A percentile compares a stretch with the other conserved stretches of the same genome.
Conservation (phyloP, 108 stramenopile species). For the Cyclotella sp. region DNA sequence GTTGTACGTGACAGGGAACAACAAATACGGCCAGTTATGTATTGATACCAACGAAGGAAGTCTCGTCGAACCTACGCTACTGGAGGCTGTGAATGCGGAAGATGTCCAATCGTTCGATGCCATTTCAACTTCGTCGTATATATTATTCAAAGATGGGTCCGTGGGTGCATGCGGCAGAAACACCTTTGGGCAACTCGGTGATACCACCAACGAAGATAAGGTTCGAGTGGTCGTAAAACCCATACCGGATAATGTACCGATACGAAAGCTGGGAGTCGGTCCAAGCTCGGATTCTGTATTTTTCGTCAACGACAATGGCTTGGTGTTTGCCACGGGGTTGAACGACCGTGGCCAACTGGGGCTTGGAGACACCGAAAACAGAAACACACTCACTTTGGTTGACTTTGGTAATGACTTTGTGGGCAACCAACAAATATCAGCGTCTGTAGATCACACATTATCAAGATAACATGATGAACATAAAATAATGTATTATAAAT, state of each 20-base stretch:
- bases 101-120: constrained; percentile 41
- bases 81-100: constrained; percentile 22
- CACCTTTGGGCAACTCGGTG: constrained; percentile 53
- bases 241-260: constrained; percentile 20
- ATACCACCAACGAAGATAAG: constrained; percentile 44
- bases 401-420: constrained; percentile 2
- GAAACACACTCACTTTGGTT: constrained; percentile 38
- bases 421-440: constrained; percentile 24
- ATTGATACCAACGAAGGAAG: constrained; percentile 21
- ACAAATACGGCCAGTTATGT: constrained; percentile 45
- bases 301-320: constrained; percentile 31
- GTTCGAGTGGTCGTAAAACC: constrained; percentile 31
- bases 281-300: constrained; percentile 47
- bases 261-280: constrained; percentile 31
- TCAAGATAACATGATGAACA: constrained; percentile 7
- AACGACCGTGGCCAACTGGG: constrained; percentile 53
- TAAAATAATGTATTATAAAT: constrained; percentile 1
- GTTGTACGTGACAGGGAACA: constrained; percentile 43
- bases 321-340: constrained; percentile 32
- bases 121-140: constrained; percentile 36
- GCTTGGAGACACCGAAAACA: constrained; percentile 34
- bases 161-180: constrained; percentile 66
- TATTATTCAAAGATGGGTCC: constrained; percentile 53
- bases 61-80: constrained; percentile 22
- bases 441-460: constrained; percentile 46